Evolutionary conservation across 108 stramenopile species (phyloP).

Genomic region (Skeletonema grethae): DNA sequence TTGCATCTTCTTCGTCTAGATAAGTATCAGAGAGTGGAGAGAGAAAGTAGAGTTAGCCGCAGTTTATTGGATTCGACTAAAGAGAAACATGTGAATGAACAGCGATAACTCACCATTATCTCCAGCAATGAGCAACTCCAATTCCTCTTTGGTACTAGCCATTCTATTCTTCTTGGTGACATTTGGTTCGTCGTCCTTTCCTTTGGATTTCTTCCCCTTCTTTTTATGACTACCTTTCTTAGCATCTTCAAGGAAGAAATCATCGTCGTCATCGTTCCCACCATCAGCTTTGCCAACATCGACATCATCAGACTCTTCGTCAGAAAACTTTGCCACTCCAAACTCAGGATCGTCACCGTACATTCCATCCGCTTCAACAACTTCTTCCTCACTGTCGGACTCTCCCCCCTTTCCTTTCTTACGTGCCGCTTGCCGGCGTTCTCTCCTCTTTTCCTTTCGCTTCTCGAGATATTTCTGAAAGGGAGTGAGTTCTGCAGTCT

Average conservation of each 20-base stretch:
- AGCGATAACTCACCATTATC: conserved; percentile 54
- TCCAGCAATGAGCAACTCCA: conserved; percentile 81
- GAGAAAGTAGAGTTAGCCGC: too few species aligned
- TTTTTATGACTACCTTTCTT: conserved; percentile 5
- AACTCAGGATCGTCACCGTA: conserved; percentile 51
- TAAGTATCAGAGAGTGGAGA: neutral
- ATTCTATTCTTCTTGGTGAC: conserved; percentile 5
- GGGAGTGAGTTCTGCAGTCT: conserved; percentile 66
- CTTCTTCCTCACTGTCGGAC: conserved; percentile 27
- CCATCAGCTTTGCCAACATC: conserved; percentile 10
- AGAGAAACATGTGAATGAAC: too few species aligned
- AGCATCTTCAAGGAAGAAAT: conserved; percentile 48
- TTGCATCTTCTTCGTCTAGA: conserved; percentile 66
- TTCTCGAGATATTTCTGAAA: conserved; percentile 89
- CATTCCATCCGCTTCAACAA: conserved; percentile 40
- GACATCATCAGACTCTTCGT: conserved; percentile 36
- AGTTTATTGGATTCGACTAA: too few species aligned
- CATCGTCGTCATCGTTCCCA: conserved; percentile 33
- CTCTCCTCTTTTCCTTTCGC: conserved; percentile 81
- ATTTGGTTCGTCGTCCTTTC: conserved; percentile 12
- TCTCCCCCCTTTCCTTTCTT: conserved; percentile 35
- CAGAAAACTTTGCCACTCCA: conserved; percentile 43
- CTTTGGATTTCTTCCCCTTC: neutral
- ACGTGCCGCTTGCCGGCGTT: conserved; percentile 59
- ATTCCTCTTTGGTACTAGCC: conserved; percentile 60